Conservation (phyloP, 331 rosid species). For the Acacia pycnantha region DNA sequence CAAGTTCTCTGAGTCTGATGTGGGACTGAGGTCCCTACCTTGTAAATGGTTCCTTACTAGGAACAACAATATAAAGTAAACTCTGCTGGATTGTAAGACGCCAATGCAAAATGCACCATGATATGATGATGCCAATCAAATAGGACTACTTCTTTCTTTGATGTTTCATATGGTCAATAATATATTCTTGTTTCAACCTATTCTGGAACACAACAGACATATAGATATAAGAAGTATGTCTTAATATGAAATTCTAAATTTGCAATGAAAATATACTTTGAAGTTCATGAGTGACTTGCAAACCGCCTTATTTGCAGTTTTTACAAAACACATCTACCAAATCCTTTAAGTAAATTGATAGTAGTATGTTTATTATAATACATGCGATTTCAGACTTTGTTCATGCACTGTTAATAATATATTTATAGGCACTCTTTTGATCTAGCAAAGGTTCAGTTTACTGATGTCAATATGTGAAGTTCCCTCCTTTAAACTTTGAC, state of each 20-base stretch:
- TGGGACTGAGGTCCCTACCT: not conserved
- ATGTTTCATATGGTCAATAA: not conserved
- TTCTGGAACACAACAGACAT: not conserved
- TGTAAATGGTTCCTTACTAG: not conserved
- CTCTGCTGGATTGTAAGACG: not conserved
- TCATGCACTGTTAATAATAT: not conserved
- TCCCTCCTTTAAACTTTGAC: conserved; percentile 25
- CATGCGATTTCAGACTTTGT: conserved; percentile 20
- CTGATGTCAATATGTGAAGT: conserved; percentile 24
- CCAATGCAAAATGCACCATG: not conserved
- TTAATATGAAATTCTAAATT: not conserved
- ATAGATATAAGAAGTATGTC: not conserved
- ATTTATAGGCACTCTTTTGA: conserved; percentile 9
- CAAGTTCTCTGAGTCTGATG: not conserved
- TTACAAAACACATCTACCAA: not conserved
- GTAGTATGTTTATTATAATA: conserved; percentile 3
- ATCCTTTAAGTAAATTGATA: not conserved
- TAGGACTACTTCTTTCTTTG: not conserved
- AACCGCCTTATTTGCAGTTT: not conserved
- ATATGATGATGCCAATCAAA: not conserved
- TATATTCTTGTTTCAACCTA: conserved; percentile 6
- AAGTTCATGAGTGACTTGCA: not conserved
- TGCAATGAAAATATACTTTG: not conserved
- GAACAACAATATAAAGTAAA: not conserved
- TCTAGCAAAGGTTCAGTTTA: conserved; percentile 13